Base-by-base conservation (phyloP, 179 eudicot species). In the Spergularia azorica region DNA sequence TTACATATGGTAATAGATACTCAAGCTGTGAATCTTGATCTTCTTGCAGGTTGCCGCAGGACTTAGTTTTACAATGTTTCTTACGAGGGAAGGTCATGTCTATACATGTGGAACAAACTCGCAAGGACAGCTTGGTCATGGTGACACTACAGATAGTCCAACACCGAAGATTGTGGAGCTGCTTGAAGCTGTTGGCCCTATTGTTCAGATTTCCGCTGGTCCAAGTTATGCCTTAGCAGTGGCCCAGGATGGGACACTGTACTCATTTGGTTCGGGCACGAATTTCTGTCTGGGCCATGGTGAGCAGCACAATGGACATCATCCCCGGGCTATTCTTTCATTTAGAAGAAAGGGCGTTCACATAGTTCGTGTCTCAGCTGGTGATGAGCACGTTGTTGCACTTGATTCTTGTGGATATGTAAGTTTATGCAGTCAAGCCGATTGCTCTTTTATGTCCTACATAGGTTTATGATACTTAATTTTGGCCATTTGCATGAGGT, bases 281-380 rank as follows among this genome's bases (percentile, higher is more conserved):
- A 91, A 91, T 79, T 95, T 93, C 86, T 95, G 99, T 79, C 87
- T 95, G 46, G 99, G 99, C 78, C 99, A 94, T 74, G 98, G 99
- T 73, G 97, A 90, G 67, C 98, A 89, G 79, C 97, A 89, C 15
- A 86, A 89, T 82, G 98, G 87, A 72, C 88, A 87, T 63, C 92
- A 75, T 74, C 99, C 99, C 43, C 88, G 98, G 52, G 85, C 89
- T 59, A 83, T 95, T 55, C 84, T 86, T 79, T 87, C 85, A 41
- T 94, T 95, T 72, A 84, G 75, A 82, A 93, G 90, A 85, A 94
- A 88, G 79, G 88, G 92, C 67, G 82, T 93, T 77, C 92, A 90
- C 74, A 77, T 95, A 65, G 84, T 90, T 80, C 90, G 97, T n/a
- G 98, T 90, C 39, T 93, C 94, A 75, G 98, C 99, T 52, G 98